These are phyloP conservation scores for Eimeria tenella DNA, from an alignment of 169 alveolate genomes.

Conservation along the genomic window DNA sequence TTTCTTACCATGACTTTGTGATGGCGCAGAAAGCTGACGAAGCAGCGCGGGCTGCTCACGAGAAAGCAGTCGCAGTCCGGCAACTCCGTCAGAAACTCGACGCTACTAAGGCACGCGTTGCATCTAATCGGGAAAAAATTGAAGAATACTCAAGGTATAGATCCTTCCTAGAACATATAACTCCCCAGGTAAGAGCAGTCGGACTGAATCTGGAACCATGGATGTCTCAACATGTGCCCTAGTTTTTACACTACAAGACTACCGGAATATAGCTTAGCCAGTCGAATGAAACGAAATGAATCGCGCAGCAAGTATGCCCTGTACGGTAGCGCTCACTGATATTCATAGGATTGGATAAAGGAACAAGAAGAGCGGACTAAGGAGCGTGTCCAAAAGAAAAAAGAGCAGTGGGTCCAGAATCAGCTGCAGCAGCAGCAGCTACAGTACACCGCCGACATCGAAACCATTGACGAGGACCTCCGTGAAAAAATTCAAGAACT, in stretches of 20 bases:
- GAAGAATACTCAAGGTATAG: slow-evolving; percentile 80
- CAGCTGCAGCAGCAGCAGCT: slow-evolving; percentile 72
- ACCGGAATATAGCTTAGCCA: neutral
- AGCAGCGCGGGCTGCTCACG: slow-evolving; percentile 79
- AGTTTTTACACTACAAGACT: neutral
- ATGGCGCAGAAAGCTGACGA: slow-evolving; percentile 69
- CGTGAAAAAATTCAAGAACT: slow-evolving; percentile 40
- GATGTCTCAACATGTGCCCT: neutral
- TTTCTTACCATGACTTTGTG: neutral
- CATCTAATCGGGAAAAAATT: slow-evolving; percentile 79
- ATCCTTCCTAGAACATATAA: slow-evolving; percentile 80
- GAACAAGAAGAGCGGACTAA: slow-evolving; percentile 53
- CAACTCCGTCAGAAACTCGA: slow-evolving; percentile 62
- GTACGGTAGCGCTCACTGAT: no score
- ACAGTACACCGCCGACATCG: slow-evolving; percentile 38
- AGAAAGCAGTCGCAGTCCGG: slow-evolving; percentile 66
- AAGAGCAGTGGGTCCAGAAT: slow-evolving; percentile 63
- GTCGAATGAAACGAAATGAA: neutral
- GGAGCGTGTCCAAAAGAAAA: slow-evolving; percentile 32
- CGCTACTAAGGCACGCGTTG: slow-evolving; percentile 54
- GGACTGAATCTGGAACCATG: neutral
- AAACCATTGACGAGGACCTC: slow-evolving; percentile 33
- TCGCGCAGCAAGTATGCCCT: no score
- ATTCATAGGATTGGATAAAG: slow-evolving; percentile 70
- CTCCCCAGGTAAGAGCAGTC: slow-evolving; percentile 81